Evolutionary conservation across 2,329 filamentous ascomycete genomes (phyloP).

Genomic region (Penicillium oxalicum): DNA sequence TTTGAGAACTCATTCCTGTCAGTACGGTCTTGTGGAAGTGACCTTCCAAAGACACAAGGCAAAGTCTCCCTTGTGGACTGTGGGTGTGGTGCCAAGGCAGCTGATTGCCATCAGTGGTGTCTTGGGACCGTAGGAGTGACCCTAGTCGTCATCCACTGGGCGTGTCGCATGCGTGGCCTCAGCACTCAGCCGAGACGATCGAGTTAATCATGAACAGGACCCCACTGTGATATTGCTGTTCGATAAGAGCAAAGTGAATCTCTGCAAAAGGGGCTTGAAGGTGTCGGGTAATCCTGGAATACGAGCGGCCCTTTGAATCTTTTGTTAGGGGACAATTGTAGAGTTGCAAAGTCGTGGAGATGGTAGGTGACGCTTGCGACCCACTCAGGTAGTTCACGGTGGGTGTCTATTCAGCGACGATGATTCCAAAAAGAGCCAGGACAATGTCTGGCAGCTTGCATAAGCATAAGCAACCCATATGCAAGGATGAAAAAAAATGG

Average conservation of each 20-base stretch:
- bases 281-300: conserved; percentile 2
- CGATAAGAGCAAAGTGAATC: neutral
- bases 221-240: neutral
- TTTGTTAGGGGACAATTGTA: conserved; percentile 15
- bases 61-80: conserved; percentile 23
- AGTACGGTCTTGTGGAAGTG: conserved; percentile 13
- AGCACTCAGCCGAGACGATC: conserved; percentile 5
- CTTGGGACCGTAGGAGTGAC: conserved; percentile 27
- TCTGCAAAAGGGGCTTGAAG: conserved; percentile 1
- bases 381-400: conserved; percentile 9
- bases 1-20: conserved; percentile 40
- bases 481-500: neutral
- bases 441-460: neutral
- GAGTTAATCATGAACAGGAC: conserved; percentile 4
- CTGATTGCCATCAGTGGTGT: conserved; percentile 31
- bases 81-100: conserved; percentile 26
- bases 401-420: neutral
- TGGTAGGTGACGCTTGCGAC: conserved; percentile 18
- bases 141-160: conserved; percentile 33
- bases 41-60: conserved; percentile 15
- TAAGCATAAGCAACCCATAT: no score
- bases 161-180: conserved; percentile 23
- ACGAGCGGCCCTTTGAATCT: conserved; percentile 5
- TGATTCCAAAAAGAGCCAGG: neutral
- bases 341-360: conserved; percentile 6